Evolutionary conservation across 305 asterid species (phyloP), one percentile per base, ranked within the genome.

Genomic region (Salvia sclarea): DNA sequence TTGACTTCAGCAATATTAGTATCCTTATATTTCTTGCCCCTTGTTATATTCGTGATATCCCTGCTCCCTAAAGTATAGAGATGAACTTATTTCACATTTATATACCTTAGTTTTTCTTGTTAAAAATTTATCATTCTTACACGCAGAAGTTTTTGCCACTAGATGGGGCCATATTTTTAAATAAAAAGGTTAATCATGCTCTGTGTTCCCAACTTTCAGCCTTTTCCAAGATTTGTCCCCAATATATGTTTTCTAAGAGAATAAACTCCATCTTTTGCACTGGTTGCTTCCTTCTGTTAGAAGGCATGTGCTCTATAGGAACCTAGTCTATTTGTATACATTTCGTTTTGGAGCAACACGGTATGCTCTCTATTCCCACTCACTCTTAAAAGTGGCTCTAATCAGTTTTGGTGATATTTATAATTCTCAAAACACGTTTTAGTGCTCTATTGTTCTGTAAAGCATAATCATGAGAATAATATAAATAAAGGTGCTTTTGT

Each of bases 21-120:
- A 21, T 64, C 30, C 31, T 64, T 74, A 1, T 38, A 30, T 6
- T 48, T 72, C 4, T 66, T 57, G 16, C 58, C 33, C 17, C 64
- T 76, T 67, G 53, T 59, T 50, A 25, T 49, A 25, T 9, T 43
- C 50, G 14, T 28, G 6, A 35, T 58, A 37, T 22, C 14, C 13
- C n/a, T 56, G 43, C 55, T 45, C 48, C 50, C 9, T 11, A 0
- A 31, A 31, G 25, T 61, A 8, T 45, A 24, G 62, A 8, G 44
- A 37, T 14, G 40, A 20, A 17, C 53, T 49, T 64, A 25, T 66
- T 66, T 61, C 17, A 2, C 58, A 40, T n/a, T 58, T 45, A 63
- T 49, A n/a, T 11, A 64, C 20, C 64, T 1, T 63, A 14, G 5
- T 12, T 31, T 47, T 4, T 57, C 38, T 40, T 28, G 16, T 16